phyloP scores from a whole-genome alignment of 2,329 filamentous ascomycete genomes.

The Trichoderma sp. region DNA sequence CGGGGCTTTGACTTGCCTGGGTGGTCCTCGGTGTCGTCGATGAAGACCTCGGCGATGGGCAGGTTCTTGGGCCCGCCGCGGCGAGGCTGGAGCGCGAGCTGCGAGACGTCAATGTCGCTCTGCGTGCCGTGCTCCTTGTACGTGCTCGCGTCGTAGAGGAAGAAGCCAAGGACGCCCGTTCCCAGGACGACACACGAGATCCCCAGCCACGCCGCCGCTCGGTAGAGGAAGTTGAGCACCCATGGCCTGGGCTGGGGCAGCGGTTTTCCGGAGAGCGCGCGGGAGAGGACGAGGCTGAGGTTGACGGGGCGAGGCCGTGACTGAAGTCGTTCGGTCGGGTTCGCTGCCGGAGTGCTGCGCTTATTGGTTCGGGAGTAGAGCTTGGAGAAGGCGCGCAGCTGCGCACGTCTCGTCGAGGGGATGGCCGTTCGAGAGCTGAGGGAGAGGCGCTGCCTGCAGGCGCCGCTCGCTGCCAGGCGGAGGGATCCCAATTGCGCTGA shows the following conservation, averaged over 20 bases:
- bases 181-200: constrained; percentile 73
- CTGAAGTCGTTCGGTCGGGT: constrained; percentile 1
- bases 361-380: constrained; percentile 27
- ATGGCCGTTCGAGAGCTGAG: constrained; percentile 31
- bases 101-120: constrained; percentile 79
- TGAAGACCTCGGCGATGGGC: constrained; percentile 81
- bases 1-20: constrained; percentile 81
- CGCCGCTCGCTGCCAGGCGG: constrained; percentile 16
- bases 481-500: constrained; percentile 25
- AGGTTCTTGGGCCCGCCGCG: constrained; percentile 92
- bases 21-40: constrained; percentile 78
- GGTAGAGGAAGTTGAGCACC: constrained; percentile 63
- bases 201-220: constrained; percentile 64
- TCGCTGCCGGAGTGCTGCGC: constrained; percentile 23
- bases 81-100: constrained; percentile 77
- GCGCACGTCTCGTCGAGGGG: constrained; percentile 24
- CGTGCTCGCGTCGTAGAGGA: constrained; percentile 89
- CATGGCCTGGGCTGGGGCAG: constrained; percentile 53
- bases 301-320: not conserved
- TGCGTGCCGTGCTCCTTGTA: constrained; percentile 72
- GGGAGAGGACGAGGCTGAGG: constrained; percentile 35
- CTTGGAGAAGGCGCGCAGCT: constrained; percentile 34
- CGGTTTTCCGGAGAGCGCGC: constrained; percentile 55
- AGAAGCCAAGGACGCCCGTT: constrained; percentile 76
- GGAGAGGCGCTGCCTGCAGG: constrained; percentile 23